Conservation (phyloP, 345 rosid species). For the Populus nigra region DNA sequence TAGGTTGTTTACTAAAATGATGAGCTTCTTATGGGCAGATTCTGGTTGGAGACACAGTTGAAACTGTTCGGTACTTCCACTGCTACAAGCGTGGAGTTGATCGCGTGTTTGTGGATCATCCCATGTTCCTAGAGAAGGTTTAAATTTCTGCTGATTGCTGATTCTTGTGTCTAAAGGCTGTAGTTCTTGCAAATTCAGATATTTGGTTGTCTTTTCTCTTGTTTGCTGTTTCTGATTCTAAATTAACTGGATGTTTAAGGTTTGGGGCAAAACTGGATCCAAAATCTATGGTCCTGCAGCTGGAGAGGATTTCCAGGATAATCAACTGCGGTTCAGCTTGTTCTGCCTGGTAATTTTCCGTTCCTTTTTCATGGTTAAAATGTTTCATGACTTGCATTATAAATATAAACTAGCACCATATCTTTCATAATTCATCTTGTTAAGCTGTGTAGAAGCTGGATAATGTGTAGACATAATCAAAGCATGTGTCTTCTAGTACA, state of each 20-base stretch:
- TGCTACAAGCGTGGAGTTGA: slow-evolving; percentile 89
- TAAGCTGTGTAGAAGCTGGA: neutral
- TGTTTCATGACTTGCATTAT: neutral
- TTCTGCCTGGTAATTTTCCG: slow-evolving; percentile 59
- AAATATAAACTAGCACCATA: neutral
- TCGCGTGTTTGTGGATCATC: slow-evolving; percentile 90
- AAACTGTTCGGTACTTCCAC: slow-evolving; percentile 80
- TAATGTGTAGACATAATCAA: neutral
- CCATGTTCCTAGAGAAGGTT: slow-evolving; percentile 85
- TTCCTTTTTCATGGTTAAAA: neutral
- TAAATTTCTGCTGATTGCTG: neutral
- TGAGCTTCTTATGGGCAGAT: slow-evolving; percentile 34
- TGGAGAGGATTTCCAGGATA: slow-evolving; percentile 78
- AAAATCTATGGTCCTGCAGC: slow-evolving; percentile 81
- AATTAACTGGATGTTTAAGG: slow-evolving; percentile 38
- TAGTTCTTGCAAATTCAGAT: neutral
- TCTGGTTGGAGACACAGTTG: slow-evolving; percentile 51
- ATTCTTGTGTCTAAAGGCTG: neutral
- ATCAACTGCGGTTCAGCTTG: slow-evolving; percentile 81
- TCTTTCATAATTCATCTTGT: neutral
- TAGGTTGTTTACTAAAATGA: neutral
- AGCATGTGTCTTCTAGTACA: neutral
- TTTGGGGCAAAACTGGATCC: slow-evolving; percentile 85
- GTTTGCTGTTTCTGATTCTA: slow-evolving; percentile 9
- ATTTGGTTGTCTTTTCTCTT: neutral